These are phyloP conservation scores for Gossypium lobatum DNA, from an alignment of 441 rosid genomes.

Conservation along the genomic window DNA sequence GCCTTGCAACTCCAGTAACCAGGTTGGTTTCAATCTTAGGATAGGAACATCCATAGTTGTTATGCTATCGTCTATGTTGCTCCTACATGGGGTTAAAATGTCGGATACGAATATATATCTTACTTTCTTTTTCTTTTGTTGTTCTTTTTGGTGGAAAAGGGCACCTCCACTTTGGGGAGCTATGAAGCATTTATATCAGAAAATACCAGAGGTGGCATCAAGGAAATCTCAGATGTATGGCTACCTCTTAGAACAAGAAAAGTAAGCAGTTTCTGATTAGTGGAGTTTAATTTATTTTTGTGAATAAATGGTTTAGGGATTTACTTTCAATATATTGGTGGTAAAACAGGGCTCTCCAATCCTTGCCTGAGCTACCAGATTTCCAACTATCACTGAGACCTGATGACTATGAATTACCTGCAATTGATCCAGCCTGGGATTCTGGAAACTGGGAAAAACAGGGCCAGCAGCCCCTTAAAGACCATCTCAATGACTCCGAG, in stretches of 20 bases:
- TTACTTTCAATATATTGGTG: background rate
- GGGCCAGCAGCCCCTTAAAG: constrained; percentile 53
- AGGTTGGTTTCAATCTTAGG: constrained; percentile 38
- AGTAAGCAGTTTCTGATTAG: constrained; percentile 38
- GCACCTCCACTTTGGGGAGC: constrained; percentile 81
- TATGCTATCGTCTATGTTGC: background rate
- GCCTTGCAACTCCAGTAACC: constrained; percentile 65
- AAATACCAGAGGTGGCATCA: constrained; percentile 79
- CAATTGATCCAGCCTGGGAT: constrained; percentile 49
- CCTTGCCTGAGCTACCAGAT: constrained; percentile 76
- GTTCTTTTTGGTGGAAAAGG: constrained; percentile 25
- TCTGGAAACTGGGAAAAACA: constrained; percentile 38
- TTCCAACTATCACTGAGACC: constrained; percentile 77
- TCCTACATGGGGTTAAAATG: background rate
- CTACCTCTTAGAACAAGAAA: constrained; percentile 76
- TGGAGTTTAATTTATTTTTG: background rate
- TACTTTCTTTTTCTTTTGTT: background rate
- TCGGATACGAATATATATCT: background rate
- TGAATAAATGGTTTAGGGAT: background rate
- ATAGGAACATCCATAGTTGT: background rate
- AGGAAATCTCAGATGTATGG: constrained; percentile 80
- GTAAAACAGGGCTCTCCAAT: constrained; percentile 61
- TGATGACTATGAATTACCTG: constrained; percentile 64
- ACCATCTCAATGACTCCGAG: constrained; percentile 55
- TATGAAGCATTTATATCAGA: constrained; percentile 75